phyloP scores from a whole-genome alignment of 1,284 basidiomycete genomes.

The Tylopilus sp. region DNA sequence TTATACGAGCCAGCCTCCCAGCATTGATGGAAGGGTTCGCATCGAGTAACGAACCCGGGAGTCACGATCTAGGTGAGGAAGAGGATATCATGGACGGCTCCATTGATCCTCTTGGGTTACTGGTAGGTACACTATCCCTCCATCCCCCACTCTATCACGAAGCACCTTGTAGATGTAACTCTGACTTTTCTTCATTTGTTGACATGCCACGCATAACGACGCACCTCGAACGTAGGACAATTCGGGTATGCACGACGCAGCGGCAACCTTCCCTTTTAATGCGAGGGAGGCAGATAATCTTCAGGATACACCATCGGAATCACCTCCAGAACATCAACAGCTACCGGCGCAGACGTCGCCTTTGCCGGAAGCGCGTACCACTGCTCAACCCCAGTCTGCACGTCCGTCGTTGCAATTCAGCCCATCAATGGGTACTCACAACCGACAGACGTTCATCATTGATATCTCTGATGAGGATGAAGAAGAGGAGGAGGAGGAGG shows the following conservation, averaged over 20 bases:
- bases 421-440: conserved; percentile 22
- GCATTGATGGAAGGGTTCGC: conserved; percentile 22
- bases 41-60: conserved; percentile 8
- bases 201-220: conserved; percentile 8
- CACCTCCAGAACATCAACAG: background rate
- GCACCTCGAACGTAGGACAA: conserved; percentile 18
- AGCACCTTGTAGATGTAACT: conserved; percentile 30
- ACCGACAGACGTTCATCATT: conserved; percentile 28
- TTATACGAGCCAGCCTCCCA: conserved; percentile 34
- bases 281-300: background rate
- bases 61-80: conserved; percentile 11
- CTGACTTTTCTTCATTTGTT: conserved; percentile 29
- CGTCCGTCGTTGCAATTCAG: conserved; percentile 27
- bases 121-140: conserved; percentile 22
- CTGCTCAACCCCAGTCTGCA: conserved; percentile 7
- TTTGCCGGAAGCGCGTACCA: conserved; percentile 8
- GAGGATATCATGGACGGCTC: conserved; percentile 10
- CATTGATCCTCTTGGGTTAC: conserved; percentile 17
- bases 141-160: conserved; percentile 26
- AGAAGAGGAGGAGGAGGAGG: conserved; percentile 32
- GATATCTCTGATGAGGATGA: conserved; percentile 34
- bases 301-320: conserved; percentile 3
- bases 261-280: background rate
- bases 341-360: conserved; percentile 1
- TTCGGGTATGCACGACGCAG: conserved; percentile 8